Percentiles rank a stretch among this genome's conserved stretches.
Evolutionary conservation across 2,329 filamentous ascomycete genomes (phyloP).

Genomic region (Leptographium wingfieldii): DNA sequence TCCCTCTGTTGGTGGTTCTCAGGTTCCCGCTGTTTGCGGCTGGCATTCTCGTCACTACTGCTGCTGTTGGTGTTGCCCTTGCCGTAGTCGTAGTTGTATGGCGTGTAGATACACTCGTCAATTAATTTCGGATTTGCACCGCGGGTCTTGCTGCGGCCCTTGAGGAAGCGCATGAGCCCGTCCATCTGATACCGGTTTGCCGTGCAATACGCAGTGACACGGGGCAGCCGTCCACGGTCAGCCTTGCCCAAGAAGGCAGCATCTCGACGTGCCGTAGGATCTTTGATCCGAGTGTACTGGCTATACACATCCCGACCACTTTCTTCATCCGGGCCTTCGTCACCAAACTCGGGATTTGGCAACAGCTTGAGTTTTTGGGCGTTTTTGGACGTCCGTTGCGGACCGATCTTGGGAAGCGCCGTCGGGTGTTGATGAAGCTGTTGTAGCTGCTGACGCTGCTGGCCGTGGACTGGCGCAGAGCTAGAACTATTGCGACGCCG

Average conservation of each 20-base stretch:
- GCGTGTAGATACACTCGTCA: slow-evolving; percentile 95
- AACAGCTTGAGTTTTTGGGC: slow-evolving; percentile 96
- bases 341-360: slow-evolving; percentile 73
- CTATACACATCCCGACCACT: slow-evolving; percentile 93
- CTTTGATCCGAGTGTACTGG: slow-evolving; percentile 95
- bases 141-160: slow-evolving; percentile 64
- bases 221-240: slow-evolving; percentile 71
- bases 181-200: slow-evolving; percentile 87
- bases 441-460: background rate
- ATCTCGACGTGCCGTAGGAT: slow-evolving; percentile 83
- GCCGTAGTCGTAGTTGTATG: slow-evolving; percentile 56
- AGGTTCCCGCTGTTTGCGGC: slow-evolving; percentile 12
- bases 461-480: slow-evolving; percentile 9
- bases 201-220: slow-evolving; percentile 94
- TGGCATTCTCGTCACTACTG: background rate
- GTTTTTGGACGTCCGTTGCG: slow-evolving; percentile 88
- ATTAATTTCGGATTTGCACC: slow-evolving; percentile 83
- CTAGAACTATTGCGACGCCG: slow-evolving; percentile 77
- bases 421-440: slow-evolving; percentile 2
- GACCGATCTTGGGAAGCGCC: slow-evolving; percentile 62
- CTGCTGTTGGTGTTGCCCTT: slow-evolving; percentile 14
- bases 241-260: slow-evolving; percentile 88
- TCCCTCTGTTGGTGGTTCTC: slow-evolving; percentile 17
- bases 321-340: slow-evolving; percentile 71
- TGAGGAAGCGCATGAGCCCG: slow-evolving; percentile 77